These are phyloP conservation scores for Zopfochytrium polystomum DNA, from an alignment of 371 early-diverging fungal species.

Conservation along the genomic window DNA sequence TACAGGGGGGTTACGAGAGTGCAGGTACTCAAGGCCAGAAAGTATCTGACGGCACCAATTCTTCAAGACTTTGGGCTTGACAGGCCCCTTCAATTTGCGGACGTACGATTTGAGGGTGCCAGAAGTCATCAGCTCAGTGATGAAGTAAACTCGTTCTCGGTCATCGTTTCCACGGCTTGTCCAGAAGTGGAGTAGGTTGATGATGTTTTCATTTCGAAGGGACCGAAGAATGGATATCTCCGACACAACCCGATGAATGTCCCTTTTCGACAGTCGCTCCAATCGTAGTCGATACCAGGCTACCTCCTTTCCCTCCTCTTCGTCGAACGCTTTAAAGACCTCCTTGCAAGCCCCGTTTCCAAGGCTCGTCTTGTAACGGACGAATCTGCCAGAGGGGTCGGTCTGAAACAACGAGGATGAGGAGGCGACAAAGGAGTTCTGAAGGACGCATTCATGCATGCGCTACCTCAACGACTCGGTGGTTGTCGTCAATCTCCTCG, in stretches of 20 bases:
- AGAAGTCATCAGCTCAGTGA: slow-evolving; percentile 91
- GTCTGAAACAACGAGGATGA: too few relatives aligned
- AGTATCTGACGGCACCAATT: slow-evolving; percentile 79
- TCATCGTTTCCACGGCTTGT: slow-evolving; percentile 42
- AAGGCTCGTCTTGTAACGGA: slow-evolving; percentile 56
- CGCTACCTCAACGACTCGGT: too few relatives aligned
- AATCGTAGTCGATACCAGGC: slow-evolving; percentile 59
- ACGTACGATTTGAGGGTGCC: slow-evolving; percentile 68
- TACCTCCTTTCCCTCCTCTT: slow-evolving; percentile 60
- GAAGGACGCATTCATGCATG: too few relatives aligned
- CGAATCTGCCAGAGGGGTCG: slow-evolving; percentile 68
- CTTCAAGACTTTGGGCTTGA: slow-evolving; percentile 73
- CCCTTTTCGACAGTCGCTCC: slow-evolving; percentile 3
- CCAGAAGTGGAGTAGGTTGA: slow-evolving; percentile 72
- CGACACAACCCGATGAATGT: slow-evolving; percentile 40
- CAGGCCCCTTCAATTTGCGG: slow-evolving; percentile 42
- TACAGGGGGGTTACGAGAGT: slow-evolving; percentile 75
- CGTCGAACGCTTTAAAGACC: slow-evolving; percentile 57
- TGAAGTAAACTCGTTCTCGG: slow-evolving; percentile 58
- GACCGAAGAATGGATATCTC: slow-evolving; percentile 64
- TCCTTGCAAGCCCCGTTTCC: slow-evolving; percentile 62
- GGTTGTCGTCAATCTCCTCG: too few relatives aligned
- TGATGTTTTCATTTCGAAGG: slow-evolving; percentile 82
- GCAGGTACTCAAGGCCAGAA: slow-evolving; percentile 78
- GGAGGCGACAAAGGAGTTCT: too few relatives aligned